phyloP scores from a whole-genome alignment of 768 basidiomycete genomes.

The Pluteus cervinus region DNA sequence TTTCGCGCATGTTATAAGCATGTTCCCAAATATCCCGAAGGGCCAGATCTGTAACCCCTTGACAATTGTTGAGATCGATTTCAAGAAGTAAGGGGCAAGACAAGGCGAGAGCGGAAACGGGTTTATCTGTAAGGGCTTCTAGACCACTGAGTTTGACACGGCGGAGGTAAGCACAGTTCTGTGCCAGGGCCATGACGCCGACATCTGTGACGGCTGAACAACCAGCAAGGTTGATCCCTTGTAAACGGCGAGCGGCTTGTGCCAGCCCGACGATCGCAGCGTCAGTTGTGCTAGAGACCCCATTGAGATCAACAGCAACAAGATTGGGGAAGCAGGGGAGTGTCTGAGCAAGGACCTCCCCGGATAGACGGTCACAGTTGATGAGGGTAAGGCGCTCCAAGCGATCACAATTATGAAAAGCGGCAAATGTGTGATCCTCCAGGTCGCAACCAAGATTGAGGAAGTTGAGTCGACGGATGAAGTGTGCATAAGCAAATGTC shows the following conservation, averaged over 20 bases:
- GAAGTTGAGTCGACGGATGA: conserved; percentile 91
- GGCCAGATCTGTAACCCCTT: conserved; percentile 66
- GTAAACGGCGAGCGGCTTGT: conserved; percentile 62
- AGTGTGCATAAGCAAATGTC: conserved; percentile 82
- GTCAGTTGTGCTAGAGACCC: conserved; percentile 66
- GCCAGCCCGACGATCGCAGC: conserved; percentile 68
- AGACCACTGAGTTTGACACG: conserved; percentile 87
- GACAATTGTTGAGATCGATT: conserved; percentile 87
- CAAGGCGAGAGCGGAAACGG: conserved; percentile 71
- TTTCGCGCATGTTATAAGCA: conserved; percentile 82
- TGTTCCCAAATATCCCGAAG: conserved; percentile 82
- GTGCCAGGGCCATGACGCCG: conserved; percentile 72
- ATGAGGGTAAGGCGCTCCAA: conserved; percentile 88
- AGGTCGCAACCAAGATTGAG: conserved; percentile 63
- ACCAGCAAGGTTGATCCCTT: conserved; percentile 87
- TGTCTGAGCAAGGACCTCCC: conserved; percentile 54
- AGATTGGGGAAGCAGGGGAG: conserved; percentile 70
- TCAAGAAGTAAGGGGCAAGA: conserved; percentile 86
- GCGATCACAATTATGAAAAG: conserved; percentile 68
- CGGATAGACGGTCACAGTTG: conserved; percentile 65
- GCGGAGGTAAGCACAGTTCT: conserved; percentile 69
- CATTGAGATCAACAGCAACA: conserved; percentile 81
- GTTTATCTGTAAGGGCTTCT: conserved; percentile 64
- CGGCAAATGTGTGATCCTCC: conserved; percentile 65
- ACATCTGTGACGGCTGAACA: conserved; percentile 78